Percentiles rank a stretch among this genome's conserved stretches.
Evolutionary conservation across 371 early-diverging fungal genomes (phyloP).

Genomic region (Apophysomyces trapeziformis): DNA sequence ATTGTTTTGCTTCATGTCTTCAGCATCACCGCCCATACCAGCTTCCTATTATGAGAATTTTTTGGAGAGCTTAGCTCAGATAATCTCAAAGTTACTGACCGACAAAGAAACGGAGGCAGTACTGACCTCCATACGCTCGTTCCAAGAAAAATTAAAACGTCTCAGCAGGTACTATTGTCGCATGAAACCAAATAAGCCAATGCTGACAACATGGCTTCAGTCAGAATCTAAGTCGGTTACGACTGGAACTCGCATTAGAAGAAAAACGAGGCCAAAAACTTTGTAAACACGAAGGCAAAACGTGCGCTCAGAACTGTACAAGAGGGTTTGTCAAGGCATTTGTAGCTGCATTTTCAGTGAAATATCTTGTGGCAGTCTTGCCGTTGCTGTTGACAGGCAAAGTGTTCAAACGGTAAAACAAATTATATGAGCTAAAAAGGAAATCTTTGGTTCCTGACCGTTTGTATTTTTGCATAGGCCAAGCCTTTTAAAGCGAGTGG

Average conservation of each 20-base stretch:
- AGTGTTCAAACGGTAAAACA: conserved; percentile 61
- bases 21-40: conserved; percentile 27
- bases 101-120: conserved; percentile 82
- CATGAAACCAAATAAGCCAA: not conserved
- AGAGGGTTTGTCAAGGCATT: conserved; percentile 80
- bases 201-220: conserved; percentile 26
- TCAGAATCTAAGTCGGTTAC: conserved; percentile 63
- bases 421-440: not conserved
- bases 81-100: conserved; percentile 77
- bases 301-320: conserved; percentile 75
- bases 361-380: conserved; percentile 74
- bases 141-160: conserved; percentile 72
- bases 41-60: conserved; percentile 71
- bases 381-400: conserved; percentile 71
- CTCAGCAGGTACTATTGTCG: conserved; percentile 57
- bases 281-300: conserved; percentile 79
- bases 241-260: conserved; percentile 42
- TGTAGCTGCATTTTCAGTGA: conserved; percentile 70
- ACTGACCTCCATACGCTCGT: conserved; percentile 66
- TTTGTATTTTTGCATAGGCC: conserved; percentile 36
- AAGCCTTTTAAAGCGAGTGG: conserved; percentile 58
- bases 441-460: not conserved
- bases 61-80: conserved; percentile 76
- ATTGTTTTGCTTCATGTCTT: conserved; percentile 13
- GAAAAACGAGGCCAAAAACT: conserved; percentile 27